Percentiles rank a stretch among this genome's conserved stretches.
These are phyloP conservation scores for Colletotrichum graminicola DNA, from an alignment of 2,329 filamentous ascomycete species.

Conservation along the genomic window DNA sequence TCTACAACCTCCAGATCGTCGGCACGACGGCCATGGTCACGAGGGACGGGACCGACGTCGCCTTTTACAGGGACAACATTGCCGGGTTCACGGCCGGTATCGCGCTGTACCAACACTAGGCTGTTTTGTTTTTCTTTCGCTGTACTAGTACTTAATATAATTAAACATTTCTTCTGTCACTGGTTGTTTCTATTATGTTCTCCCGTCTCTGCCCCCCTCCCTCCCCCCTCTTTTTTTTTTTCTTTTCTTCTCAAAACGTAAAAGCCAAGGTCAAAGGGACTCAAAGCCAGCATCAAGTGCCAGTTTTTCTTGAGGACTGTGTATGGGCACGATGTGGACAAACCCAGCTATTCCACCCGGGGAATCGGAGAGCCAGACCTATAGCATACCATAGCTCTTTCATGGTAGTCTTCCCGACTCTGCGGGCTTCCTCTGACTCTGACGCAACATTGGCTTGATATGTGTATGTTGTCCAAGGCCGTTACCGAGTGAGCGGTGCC, in stretches of 20 bases:
- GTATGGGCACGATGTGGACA: not conserved
- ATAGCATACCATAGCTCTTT: not conserved
- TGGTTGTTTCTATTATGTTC: not conserved
- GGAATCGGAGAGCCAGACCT: not conserved
- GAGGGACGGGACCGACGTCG: conserved; percentile 51
- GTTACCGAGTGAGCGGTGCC: not conserved
- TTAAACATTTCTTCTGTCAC: not conserved
- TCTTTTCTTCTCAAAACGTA: not conserved
- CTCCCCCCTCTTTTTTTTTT: too few relatives aligned
- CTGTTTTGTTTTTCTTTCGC: conserved; percentile 12
- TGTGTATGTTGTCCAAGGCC: not conserved
- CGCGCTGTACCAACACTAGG: conserved; percentile 48
- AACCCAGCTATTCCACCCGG: not conserved
- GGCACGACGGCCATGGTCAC: conserved; percentile 57
- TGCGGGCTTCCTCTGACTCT: not conserved
- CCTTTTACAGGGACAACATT: conserved; percentile 53
- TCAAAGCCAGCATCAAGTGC: not conserved
- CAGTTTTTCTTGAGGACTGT: not conserved
- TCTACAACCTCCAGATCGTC: conserved; percentile 62
- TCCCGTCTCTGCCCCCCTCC: not conserved
- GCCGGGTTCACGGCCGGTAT: conserved; percentile 56
- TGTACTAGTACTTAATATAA: conserved; percentile 2
- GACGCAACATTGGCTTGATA: not conserved
- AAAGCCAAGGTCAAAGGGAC: not conserved
- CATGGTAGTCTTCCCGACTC: not conserved